Evolutionary conservation across 352 stramenopile genomes (phyloP), one percentile per base, ranked within the genome.

Genomic region (Globisporangium uncinulatum): DNA sequence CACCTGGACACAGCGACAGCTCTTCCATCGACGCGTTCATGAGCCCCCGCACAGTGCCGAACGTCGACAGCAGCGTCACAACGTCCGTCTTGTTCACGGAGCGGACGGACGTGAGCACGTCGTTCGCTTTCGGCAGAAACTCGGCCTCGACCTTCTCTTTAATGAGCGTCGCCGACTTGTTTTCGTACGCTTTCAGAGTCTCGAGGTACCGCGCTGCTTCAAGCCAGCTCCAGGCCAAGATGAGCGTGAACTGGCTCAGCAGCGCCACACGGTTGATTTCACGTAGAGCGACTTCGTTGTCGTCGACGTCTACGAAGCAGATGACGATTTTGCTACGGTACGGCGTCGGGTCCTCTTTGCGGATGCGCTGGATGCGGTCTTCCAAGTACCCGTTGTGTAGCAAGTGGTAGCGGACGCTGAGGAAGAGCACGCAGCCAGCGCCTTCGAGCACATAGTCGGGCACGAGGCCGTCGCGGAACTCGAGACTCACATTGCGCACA

Each of bases 41-140:
- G 13, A 98, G 67, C 15, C 85, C 81, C 21, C 79, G 70, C 5
- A 98, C 72, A 1, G 79, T 91, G 24, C 85, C 80, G 70, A 99
- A 99, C 34, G 96, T 96, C 36, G 79, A 87, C 29, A 97, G 66
- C 41, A 99, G 67, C 36, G 93, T 97, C 6, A 89, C 66, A 7
- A 97, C 84, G 76, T 99, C 96, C 36, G 95, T 98, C 67, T 98
- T 98, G 76, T 99, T 98, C 14, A 98, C 79, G 24, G 87, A 95
- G 17, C 85, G 78, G 11, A 98, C 77, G 41, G 74, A 85, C 41
- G 79, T 94, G 48, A 99, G 76, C 47, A 95, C 88, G 64, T 98
- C 86, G 56, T 94, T 87, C 7, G 96, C 85, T 65, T 97, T 92
- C 0, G 85, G 72, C 17, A 98, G 68, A 59, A 97, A 97, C 55